Base-by-base conservation (phyloP, 208 protist species). In the Lotmaria passim region DNA sequence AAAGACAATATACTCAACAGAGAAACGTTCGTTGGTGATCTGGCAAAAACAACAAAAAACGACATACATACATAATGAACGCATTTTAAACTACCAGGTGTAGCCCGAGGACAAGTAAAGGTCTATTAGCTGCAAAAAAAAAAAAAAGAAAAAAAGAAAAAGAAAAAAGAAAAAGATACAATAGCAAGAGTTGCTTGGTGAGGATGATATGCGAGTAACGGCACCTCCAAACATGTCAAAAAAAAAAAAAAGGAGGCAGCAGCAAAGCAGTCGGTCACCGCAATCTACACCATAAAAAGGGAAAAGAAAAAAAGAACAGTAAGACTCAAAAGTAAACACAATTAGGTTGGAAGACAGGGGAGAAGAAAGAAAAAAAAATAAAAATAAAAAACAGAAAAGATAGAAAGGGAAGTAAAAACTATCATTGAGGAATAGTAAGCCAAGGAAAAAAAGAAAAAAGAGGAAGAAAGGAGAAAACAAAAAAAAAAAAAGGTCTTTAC, bases 201-300 rank as follows among this genome's bases (percentile, higher is more conserved):
- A n/a, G n/a, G n/a, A n/a, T n/a, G n/a, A n/a, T n/a, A 33, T 47
- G 50, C 17, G n/a, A 56, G 1, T 66, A 39, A 14, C n/a, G n/a
- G n/a, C n/a, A n/a, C n/a, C n/a, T n/a, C n/a, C n/a, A n/a, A n/a
- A n/a, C n/a, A n/a, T 41, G 36, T 41, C 12, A 41, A 41, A 41
- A 41, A 41, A 41, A 41, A 41, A 41, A 41, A 41, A 41, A 12
- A 12, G 36, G 36, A 12, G 7, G n/a, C n/a, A n/a, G n/a, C n/a
- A n/a, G n/a, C n/a, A n/a, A n/a, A n/a, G n/a, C n/a, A n/a, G n/a
- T n/a, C n/a, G n/a, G n/a, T n/a, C n/a, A n/a, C n/a, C n/a, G 12
- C 10, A 55, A 64, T 44, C 24, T 24, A 63, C 46, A 23, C 43
- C 21, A 72, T 50, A 70, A 66, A 81, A 75, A 53, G 34, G 30